phyloP scores from a whole-genome alignment of 2,329 filamentous ascomycete species.

The Xylariaceae sp. region DNA sequence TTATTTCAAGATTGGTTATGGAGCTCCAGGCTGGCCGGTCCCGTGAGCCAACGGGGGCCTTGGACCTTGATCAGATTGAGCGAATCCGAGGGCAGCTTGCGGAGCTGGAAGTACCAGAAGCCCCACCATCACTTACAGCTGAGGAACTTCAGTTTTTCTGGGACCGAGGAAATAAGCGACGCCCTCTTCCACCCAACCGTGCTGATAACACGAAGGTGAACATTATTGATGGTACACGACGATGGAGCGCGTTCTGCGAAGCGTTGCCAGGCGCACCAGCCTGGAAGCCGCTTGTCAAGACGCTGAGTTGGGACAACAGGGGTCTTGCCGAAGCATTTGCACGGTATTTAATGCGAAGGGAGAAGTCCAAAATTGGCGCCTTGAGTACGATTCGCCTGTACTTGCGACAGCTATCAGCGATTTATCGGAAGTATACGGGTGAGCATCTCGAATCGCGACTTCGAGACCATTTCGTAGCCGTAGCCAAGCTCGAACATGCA shows the following conservation, averaged over 20 bases:
- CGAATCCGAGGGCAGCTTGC: not conserved
- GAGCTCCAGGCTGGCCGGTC: too few relatives aligned
- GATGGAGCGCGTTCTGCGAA: not conserved
- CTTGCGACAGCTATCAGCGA: too few relatives aligned
- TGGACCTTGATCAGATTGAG: too few relatives aligned
- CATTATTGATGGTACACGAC: not conserved
- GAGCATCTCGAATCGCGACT: too few relatives aligned
- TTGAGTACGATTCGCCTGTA: too few relatives aligned
- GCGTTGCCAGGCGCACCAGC: not conserved
- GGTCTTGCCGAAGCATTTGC: not conserved
- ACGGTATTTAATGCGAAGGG: not conserved
- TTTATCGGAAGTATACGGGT: too few relatives aligned
- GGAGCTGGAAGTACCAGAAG: not conserved
- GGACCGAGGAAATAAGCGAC: too few relatives aligned
- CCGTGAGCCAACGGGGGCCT: too few relatives aligned
- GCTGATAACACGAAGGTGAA: not conserved
- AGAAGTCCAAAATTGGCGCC: not conserved
- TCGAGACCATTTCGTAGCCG: too few relatives aligned
- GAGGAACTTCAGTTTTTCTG: not conserved
- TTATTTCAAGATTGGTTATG: too few relatives aligned
- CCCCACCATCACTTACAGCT: not conserved
- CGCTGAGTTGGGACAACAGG: not conserved
- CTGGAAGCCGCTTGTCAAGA: constrained; percentile 1
- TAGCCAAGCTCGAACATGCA: too few relatives aligned
- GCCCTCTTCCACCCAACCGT: too few relatives aligned